Base-by-base conservation (phyloP, 129 eudicot genomes). In the Lactuca sativa region DNA sequence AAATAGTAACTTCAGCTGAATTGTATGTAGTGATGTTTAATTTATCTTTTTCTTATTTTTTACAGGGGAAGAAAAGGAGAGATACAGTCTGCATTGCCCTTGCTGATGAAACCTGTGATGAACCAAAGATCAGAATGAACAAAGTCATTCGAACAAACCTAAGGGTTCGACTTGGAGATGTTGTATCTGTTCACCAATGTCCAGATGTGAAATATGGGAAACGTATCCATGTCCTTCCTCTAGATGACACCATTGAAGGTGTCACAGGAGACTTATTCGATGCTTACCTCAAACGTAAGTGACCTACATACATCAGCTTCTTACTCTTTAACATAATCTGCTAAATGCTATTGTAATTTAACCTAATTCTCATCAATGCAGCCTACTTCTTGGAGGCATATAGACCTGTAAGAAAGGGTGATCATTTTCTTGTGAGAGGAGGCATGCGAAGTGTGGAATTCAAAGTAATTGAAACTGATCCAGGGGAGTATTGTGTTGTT, bases 201-300 rank as follows among this genome's bases (percentile, higher is more conserved):
- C 88, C 88, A 25, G 95, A 90, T 82, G 95, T 88, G 13, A 88
- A 85, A 71, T 90, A 86, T 67, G 96, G 96, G 48, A 84, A 80
- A 72, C 95, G 88, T 57, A 88, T 90, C 21, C 95, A 89, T 52
- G 81, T 90, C 12, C 79, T 90, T 52, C 97, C 97, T 0, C 55
- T 86, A 49, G 97, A 90, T 76, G 97, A 90, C 76, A 90, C 91
- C 1, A 82, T 84, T 11, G 95, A 86, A 81, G 95, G 97, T 74
- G 80, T 90, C 55, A 90, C 97, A 2, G 97, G 95, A 9, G 90
- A 86, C 76, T 77, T 90, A 31, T 90, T 90, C 18, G 91, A 90
- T 59, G 85, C 90, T 3, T 90, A 78, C 76, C 69, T 90, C 40
- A 90, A 81, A 70, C 95, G 89, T 90, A 81, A 84, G 95, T 74